phyloP scores from a whole-genome alignment of 78 protist genomes.

The slime mould (Dictyostelium discoideum) region dicty_2.7 NC_007089.4:3457501-3458000 shows the following conservation, averaged over 20 bases:
- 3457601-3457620: not conserved
- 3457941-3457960: constrained; percentile 58
- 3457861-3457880: not conserved
- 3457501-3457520: too few relatives aligned
- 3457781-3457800: not conserved
- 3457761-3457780: not conserved
- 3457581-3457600: too few relatives aligned
- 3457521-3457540: too few relatives aligned
- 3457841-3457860: not conserved
- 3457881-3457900: not conserved
- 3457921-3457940: constrained; percentile 30
- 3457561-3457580: too few relatives aligned
- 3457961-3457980: not conserved
- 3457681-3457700: not conserved
- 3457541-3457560: too few relatives aligned
- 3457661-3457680: not conserved
- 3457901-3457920: constrained; percentile 7
- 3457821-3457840: not conserved
- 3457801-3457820: not conserved
- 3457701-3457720: not conserved
- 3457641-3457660: not conserved
- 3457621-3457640: not conserved
- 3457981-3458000: too few relatives aligned
- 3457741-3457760: not conserved
- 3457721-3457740: too few relatives aligned